Conservation (phyloP, 139 green algal genomes). For the Picochlorum sp. region DNA sequence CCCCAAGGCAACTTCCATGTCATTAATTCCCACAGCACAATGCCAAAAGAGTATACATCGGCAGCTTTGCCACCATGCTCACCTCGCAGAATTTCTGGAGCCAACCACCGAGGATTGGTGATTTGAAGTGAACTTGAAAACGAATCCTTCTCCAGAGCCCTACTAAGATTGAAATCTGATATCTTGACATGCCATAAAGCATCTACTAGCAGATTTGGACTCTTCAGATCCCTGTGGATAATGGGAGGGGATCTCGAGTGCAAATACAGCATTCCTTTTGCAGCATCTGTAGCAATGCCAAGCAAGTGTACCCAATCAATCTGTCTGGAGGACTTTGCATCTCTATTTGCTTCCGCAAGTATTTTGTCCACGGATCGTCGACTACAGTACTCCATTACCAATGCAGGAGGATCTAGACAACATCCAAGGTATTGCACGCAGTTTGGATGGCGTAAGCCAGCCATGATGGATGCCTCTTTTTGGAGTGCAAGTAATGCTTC, state of each 20-base stretch:
- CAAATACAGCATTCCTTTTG: slow-evolving; percentile 44
- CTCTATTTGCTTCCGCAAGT: slow-evolving; percentile 9
- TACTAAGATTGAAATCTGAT: slow-evolving; percentile 45
- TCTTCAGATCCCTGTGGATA: slow-evolving; percentile 49
- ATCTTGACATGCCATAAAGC: slow-evolving; percentile 42
- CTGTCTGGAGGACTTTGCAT: slow-evolving; percentile 17
- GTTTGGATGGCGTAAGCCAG: slow-evolving; percentile 44
- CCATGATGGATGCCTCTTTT: slow-evolving; percentile 41
- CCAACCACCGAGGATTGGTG: slow-evolving; percentile 42
- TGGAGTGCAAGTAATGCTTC: neutral
- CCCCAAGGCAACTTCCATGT: slow-evolving; percentile 39
- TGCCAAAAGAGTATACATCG: slow-evolving; percentile 49
- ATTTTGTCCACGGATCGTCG: slow-evolving; percentile 39
- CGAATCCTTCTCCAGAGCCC: slow-evolving; percentile 20
- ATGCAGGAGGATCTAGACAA: slow-evolving; percentile 35
- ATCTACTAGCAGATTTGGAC: slow-evolving; percentile 51
- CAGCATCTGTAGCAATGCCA: slow-evolving; percentile 42
- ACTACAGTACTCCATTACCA: slow-evolving; percentile 43
- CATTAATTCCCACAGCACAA: slow-evolving; percentile 51
- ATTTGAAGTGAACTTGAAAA: slow-evolving; percentile 27
- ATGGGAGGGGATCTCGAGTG: slow-evolving; percentile 34
- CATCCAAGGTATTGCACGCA: slow-evolving; percentile 45
- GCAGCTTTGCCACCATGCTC: slow-evolving; percentile 19
- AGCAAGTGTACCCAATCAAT: slow-evolving; percentile 38
- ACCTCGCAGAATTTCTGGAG: slow-evolving; percentile 38